Percentiles rank a stretch among this genome's conserved stretches.
Evolutionary conservation across 805 yeast species (phyloP).

Genomic region (Saccharomycopsis schoenii): DNA sequence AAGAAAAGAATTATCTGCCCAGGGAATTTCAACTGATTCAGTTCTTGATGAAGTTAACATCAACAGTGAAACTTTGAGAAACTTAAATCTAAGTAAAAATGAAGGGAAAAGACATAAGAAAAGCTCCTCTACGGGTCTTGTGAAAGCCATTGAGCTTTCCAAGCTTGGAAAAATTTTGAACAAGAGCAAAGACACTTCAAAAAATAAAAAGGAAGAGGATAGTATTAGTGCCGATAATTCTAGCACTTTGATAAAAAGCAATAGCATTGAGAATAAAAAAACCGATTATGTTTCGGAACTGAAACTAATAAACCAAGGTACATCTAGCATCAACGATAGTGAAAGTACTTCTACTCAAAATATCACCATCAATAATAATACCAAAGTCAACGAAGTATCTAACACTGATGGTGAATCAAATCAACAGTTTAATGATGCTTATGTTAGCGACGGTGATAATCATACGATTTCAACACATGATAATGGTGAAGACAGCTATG

Average conservation of each 20-base stretch:
- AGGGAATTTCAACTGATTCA: background rate
- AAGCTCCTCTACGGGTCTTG: background rate
- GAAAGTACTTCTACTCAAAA: background rate
- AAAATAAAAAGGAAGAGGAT: background rate
- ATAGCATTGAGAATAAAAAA: background rate
- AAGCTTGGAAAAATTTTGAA: background rate
- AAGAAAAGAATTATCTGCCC: background rate
- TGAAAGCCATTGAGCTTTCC: background rate
- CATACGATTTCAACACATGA: background rate
- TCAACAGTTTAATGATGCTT: background rate
- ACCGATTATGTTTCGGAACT: background rate
- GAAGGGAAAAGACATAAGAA: background rate
- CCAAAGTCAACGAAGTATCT: too few species aligned
- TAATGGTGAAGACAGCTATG: background rate
- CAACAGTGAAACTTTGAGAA: background rate
- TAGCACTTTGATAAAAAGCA: background rate
- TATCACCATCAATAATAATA: too few species aligned
- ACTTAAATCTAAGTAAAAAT: background rate
- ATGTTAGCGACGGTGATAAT: background rate
- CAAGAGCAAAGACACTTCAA: background rate
- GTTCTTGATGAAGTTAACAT: background rate
- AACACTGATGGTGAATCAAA: background rate
- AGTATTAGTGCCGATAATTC: background rate
- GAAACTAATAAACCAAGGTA: background rate
- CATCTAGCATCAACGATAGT: too few species aligned